Evolutionary conservation across 805 yeast species (phyloP), one percentile per base, ranked within the genome.

Genomic region (Candida odintsovae): DNA sequence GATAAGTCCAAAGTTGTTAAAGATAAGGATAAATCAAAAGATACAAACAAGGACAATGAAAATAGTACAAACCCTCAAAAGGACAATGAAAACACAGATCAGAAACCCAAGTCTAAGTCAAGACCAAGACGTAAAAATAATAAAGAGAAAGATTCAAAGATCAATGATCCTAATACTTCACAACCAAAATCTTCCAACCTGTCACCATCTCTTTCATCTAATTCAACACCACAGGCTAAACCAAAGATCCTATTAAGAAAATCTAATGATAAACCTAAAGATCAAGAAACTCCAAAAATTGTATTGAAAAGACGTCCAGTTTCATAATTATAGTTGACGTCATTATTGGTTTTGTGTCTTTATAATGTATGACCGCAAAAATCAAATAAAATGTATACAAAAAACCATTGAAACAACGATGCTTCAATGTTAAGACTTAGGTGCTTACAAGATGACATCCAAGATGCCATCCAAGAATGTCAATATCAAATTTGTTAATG

Each of bases 221-320:
- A n/a, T n/a, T n/a, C n/a, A n/a, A n/a, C 38, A 35, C 10, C 46
- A 10, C 29, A 39, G 26, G 15, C 39, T 4, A 29, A 48, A 20
- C 47, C 51, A 22, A 48, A 45, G 23, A 39, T 42, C 41, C 16
- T 45, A 13, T 5, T 42, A n/a, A 38, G 36, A 23, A 38, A 41
- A 19, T 16, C 25, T 4, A 15, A 13, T 23, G 35, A 44, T 16
- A 31, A 31, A 10, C 18, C 16, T 15, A 31, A 31, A 6, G 35
- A 31, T 3, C 35, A 15, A 6, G 18, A 4, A 6, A 9, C 9
- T 31, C 18, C 35, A 6, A 31, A 31, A 31, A 9, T 31, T 3
- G 9, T 31, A 5, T 31, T 31, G 18, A 31, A 31, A 16, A 16
- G 18, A 15, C 16, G 9, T 6, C 35, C 35, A 31, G 35, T n/a